These are phyloP conservation scores for Geotrichum aggregatum DNA, from an alignment of 1,139 yeast species.

Conservation along the genomic window DNA sequence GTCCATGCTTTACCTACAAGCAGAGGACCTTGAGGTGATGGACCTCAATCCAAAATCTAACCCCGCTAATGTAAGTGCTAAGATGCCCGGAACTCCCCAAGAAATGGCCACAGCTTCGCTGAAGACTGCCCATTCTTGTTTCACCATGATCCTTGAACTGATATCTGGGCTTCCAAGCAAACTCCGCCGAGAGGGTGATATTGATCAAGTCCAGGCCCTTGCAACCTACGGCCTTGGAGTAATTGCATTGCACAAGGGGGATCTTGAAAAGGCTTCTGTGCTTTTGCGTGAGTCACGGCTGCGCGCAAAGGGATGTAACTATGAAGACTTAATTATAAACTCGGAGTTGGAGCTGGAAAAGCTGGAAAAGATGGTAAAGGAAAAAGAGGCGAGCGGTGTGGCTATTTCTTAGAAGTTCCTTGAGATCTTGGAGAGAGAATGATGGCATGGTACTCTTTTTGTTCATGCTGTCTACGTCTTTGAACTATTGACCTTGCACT, in stretches of 20 bases:
- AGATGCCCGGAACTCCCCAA: slow-evolving; percentile 24
- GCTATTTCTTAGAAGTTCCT: no score
- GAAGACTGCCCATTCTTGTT: slow-evolving; percentile 24
- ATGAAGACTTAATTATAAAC: slow-evolving; percentile 57
- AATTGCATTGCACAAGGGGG: slow-evolving; percentile 55
- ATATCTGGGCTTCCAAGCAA: slow-evolving; percentile 50
- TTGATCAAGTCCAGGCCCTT: slow-evolving; percentile 67
- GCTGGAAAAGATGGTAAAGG: slow-evolving; percentile 36
- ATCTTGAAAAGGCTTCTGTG: slow-evolving; percentile 56
- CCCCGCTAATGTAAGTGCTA: slow-evolving; percentile 29
- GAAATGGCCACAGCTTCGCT: slow-evolving; percentile 14
- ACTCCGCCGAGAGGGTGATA: slow-evolving; percentile 44
- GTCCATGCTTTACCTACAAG: slow-evolving; percentile 64
- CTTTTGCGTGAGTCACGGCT: slow-evolving; percentile 65
- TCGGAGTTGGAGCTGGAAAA: slow-evolving; percentile 63
- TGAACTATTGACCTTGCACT: no score
- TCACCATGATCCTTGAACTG: slow-evolving; percentile 46
- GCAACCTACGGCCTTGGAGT: slow-evolving; percentile 87
- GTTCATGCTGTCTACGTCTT: no score
- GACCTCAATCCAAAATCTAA: slow-evolving; percentile 38
- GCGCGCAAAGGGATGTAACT: slow-evolving; percentile 65
- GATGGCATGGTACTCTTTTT: no score
- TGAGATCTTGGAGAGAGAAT: no score
- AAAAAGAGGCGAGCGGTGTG: slow-evolving; percentile 10
- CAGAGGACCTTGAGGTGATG: slow-evolving; percentile 59